Conservation (phyloP, 805 yeast genomes). For the Dipodascus geniculatus region DNA sequence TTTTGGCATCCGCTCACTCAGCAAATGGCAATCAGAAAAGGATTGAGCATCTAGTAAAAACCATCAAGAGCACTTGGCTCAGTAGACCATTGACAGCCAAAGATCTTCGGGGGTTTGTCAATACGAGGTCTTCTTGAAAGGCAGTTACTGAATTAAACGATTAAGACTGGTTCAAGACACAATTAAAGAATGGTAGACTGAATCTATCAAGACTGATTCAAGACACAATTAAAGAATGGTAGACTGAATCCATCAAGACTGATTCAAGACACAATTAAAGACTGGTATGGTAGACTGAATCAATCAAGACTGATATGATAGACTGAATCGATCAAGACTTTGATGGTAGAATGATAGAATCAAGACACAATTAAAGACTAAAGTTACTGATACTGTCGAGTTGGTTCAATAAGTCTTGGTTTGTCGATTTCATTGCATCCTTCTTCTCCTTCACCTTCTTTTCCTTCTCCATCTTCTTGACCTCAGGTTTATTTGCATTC, state of each 20-base stretch:
- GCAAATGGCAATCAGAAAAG: constrained; percentile 44
- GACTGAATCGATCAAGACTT: too few relatives aligned
- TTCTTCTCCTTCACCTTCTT: constrained; percentile 2
- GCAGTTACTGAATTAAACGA: too few relatives aligned
- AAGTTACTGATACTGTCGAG: constrained; percentile 11
- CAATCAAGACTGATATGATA: too few relatives aligned
- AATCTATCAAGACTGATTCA: neutral
- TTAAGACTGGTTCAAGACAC: too few relatives aligned
- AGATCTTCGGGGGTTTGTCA: constrained; percentile 21
- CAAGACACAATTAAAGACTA: constrained; percentile 6
- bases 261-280: too few relatives aligned
- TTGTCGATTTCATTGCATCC: constrained; percentile 1
- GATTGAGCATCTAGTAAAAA: constrained; percentile 39
- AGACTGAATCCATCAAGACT: neutral
- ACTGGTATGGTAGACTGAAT: too few relatives aligned
- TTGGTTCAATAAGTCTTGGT: constrained; percentile 8
- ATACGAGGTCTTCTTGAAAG: neutral
- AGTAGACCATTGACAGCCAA: constrained; percentile 14
- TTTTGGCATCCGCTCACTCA: constrained; percentile 41
- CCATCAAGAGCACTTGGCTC: constrained; percentile 19
- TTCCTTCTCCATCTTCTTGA: constrained; percentile 7
- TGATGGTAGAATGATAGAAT: too few relatives aligned
- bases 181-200: too few relatives aligned
- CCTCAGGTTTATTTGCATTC: constrained; percentile 1
- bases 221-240: too few relatives aligned